Percentiles rank a stretch among this genome's conserved stretches.
phyloP scores from a whole-genome alignment of 2,329 filamentous ascomycete species.

The Fusarium concolor region DNA sequence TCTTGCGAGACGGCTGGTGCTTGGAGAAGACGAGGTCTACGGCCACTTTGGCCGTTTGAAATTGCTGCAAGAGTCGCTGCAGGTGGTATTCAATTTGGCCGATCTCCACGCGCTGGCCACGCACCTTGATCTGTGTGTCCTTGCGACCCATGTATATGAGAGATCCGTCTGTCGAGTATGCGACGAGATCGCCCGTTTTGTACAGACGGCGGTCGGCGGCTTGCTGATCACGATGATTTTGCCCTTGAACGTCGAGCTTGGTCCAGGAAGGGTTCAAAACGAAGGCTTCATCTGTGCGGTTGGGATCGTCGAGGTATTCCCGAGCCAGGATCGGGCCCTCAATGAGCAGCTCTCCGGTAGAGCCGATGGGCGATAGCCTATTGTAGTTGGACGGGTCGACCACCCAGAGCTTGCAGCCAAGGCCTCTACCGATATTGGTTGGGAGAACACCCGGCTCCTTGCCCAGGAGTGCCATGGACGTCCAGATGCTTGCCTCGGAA shows the following conservation, averaged over 20 bases:
- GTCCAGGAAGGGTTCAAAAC: conserved; percentile 2
- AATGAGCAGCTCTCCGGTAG: conserved; percentile 2
- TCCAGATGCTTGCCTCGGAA: conserved; percentile 13
- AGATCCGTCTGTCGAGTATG: conserved; percentile 54
- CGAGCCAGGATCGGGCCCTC: too few species aligned
- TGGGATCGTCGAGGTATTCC: conserved; percentile 1
- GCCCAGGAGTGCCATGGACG: conserved; percentile 6
- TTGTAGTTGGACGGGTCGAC: conserved; percentile 4
- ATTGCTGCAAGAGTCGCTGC: conserved; percentile 1
- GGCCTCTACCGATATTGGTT: conserved; percentile 6
- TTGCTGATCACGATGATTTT: conserved; percentile 1
- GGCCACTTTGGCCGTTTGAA: conserved; percentile 1
- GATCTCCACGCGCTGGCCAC: conserved; percentile 66
- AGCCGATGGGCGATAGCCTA: conserved; percentile 1
- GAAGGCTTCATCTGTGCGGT: conserved; percentile 1
- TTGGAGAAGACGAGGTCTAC: conserved; percentile 11
- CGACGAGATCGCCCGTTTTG: conserved; percentile 53
- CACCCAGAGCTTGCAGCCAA: conserved; percentile 7
- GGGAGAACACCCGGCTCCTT: conserved; percentile 5
- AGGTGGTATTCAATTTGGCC: conserved; percentile 24
- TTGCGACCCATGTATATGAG: conserved; percentile 53
- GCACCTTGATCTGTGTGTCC: conserved; percentile 56
- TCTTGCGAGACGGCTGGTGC: conserved; percentile 10
- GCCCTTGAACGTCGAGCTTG: conserved; percentile 28
- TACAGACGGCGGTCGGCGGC: conserved; percentile 1